These are phyloP conservation scores for Alternaria burnsii DNA, from an alignment of 2,329 filamentous ascomycete species.

Conservation along the genomic window DNA sequence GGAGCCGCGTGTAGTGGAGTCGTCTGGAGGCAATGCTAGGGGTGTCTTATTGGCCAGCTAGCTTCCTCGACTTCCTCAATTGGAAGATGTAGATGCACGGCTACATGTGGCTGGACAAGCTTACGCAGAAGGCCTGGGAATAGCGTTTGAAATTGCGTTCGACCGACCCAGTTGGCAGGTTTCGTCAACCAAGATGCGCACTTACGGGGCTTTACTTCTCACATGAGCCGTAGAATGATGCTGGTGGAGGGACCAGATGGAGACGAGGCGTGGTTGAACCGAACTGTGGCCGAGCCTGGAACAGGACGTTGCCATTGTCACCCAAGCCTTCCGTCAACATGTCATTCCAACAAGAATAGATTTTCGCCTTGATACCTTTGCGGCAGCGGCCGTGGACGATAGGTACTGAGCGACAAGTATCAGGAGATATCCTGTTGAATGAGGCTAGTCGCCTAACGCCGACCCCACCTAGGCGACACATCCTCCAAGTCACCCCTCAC, in stretches of 20 bases:
- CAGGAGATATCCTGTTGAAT: constrained; percentile 34
- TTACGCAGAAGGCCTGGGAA: constrained; percentile 14
- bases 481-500: constrained; percentile 31
- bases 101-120: constrained; percentile 19
- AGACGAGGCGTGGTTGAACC: constrained; percentile 5
- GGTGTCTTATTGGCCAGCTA: constrained; percentile 16
- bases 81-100: constrained; percentile 12
- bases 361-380: neutral
- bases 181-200: constrained; percentile 18
- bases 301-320: neutral
- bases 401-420: constrained; percentile 23
- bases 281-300: constrained; percentile 4
- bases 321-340: neutral
- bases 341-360: neutral
- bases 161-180: constrained; percentile 30
- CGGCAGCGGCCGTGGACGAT: constrained; percentile 12
- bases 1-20: constrained; percentile 34
- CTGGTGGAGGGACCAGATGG: constrained; percentile 11
- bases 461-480: constrained; percentile 26
- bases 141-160: constrained; percentile 30
- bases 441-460: constrained; percentile 24
- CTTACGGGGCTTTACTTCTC: constrained; percentile 10
- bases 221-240: constrained; percentile 16
- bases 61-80: constrained; percentile 1
- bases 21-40: constrained; percentile 1